A percentile compares a stretch with the other conserved stretches of the same genome.
phyloP scores from a whole-genome alignment of 2,329 filamentous ascomycete species.

The Eutypa lata region DNA sequence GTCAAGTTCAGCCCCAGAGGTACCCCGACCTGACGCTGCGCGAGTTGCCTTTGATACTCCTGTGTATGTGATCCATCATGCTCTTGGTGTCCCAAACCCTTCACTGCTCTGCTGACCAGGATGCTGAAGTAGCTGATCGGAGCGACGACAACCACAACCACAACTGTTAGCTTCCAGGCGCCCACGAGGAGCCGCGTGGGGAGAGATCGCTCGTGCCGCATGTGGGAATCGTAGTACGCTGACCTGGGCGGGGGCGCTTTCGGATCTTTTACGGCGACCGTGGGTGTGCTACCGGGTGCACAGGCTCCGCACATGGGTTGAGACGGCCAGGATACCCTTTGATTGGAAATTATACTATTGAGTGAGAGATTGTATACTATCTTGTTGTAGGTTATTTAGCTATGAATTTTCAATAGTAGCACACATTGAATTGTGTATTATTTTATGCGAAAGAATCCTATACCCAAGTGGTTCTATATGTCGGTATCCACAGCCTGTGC shows the following conservation, averaged over 20 bases:
- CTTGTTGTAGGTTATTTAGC: no score
- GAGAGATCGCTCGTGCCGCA: neutral
- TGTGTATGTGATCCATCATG: no score
- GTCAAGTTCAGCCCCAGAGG: constrained; percentile 1
- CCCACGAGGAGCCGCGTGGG: neutral
- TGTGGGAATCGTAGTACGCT: neutral
- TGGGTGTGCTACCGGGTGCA: neutral
- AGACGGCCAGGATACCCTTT: no score
- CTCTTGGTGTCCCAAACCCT: no score
- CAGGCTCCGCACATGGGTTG: neutral
- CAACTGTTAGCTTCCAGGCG: neutral
- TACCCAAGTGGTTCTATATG: no score
- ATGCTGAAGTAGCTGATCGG: neutral
- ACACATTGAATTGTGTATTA: no score
- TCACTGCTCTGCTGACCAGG: neutral
- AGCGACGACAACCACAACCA: neutral
- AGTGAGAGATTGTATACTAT: no score
- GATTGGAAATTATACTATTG: no score
- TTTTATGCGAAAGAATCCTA: no score
- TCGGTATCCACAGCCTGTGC: no score
- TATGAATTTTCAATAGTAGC: no score
- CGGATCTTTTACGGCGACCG: no score
- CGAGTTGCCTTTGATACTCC: neutral
- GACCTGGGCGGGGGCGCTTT: neutral
- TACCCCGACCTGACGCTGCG: neutral